phyloP scores from a whole-genome alignment of 2,329 filamentous ascomycete genomes.

The Neonectria magnoliae region DNA sequence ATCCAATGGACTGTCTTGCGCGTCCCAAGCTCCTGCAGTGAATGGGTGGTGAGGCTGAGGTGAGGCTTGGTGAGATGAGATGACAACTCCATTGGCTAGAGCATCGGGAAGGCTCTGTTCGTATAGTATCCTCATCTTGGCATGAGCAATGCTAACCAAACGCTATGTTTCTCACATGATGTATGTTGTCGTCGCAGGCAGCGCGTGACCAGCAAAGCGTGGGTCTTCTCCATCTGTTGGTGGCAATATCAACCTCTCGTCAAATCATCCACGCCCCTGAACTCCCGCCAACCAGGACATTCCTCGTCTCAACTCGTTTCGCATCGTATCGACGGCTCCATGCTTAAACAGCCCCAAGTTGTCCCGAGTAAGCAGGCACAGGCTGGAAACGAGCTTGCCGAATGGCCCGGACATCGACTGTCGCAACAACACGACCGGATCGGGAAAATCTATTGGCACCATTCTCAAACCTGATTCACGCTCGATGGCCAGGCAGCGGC shows the following conservation, averaged over 20 bases:
- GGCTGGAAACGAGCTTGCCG: background rate
- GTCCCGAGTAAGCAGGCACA: background rate
- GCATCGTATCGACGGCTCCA: background rate
- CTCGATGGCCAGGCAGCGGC: conserved; percentile 1
- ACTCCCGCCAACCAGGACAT: conserved; percentile 9
- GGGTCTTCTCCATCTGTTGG: conserved; percentile 6
- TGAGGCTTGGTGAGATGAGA: background rate
- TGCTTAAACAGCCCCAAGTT: background rate
- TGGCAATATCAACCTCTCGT: background rate
- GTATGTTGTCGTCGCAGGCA: background rate
- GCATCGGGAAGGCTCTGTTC: background rate
- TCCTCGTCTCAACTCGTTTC: conserved; percentile 2
- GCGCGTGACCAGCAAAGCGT: background rate
- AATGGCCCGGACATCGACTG: conserved; percentile 8
- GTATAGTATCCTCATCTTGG: background rate
- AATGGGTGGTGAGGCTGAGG: background rate
- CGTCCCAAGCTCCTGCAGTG: background rate
- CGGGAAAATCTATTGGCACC: conserved; percentile 10
- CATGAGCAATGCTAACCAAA: background rate
- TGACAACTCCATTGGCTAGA: background rate
- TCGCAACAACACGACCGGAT: background rate
- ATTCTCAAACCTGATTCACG: conserved; percentile 14
- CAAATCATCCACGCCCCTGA: conserved; percentile 6
- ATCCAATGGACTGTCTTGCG: background rate
- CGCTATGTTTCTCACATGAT: background rate